A percentile compares a stretch with the other conserved stretches of the same genome.
phyloP scores from a whole-genome alignment of 2,329 filamentous ascomycete genomes.

The Aspergillus sp. region DNA sequence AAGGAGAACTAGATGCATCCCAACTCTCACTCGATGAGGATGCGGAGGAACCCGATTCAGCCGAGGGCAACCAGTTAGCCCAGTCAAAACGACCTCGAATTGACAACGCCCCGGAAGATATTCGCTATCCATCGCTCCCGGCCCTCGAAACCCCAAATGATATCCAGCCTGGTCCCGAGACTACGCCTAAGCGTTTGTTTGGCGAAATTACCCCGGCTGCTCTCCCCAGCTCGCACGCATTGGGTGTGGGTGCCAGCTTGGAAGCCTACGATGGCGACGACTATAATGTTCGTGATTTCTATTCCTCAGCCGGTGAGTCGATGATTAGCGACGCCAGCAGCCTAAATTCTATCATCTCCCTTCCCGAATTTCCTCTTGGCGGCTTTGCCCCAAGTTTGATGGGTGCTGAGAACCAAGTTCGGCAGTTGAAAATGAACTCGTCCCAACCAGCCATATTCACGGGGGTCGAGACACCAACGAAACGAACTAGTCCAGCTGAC shows the following conservation, averaged over 20 bases:
- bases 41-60: slow-evolving; percentile 26
- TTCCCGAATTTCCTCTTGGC: slow-evolving; percentile 27
- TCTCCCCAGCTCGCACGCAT: slow-evolving; percentile 46
- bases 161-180: slow-evolving; percentile 16
- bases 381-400: slow-evolving; percentile 41
- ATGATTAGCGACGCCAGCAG: slow-evolving; percentile 29
- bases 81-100: slow-evolving; percentile 32
- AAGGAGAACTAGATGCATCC: slow-evolving; percentile 48
- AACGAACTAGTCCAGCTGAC: slow-evolving; percentile 24
- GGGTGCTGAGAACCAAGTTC: slow-evolving; percentile 43
- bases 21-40: slow-evolving; percentile 57
- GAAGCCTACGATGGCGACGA: slow-evolving; percentile 25
- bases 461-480: slow-evolving; percentile 25
- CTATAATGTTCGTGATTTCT: slow-evolving; percentile 33
- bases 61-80: slow-evolving; percentile 27
- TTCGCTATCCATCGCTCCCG: slow-evolving; percentile 40
- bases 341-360: slow-evolving; percentile 32
- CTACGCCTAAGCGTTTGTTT: slow-evolving; percentile 46
- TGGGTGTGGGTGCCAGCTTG: slow-evolving; percentile 27
- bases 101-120: slow-evolving; percentile 21
- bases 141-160: slow-evolving; percentile 30
- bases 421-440: slow-evolving; percentile 43
- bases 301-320: slow-evolving; percentile 36
- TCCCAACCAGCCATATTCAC: slow-evolving; percentile 28
- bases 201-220: slow-evolving; percentile 55